Percentiles rank a stretch among this genome's conserved stretches.
These are phyloP conservation scores for Dendrobium chrysotoxum DNA, from an alignment of 106 monocot species.

Conservation along the genomic window DNA sequence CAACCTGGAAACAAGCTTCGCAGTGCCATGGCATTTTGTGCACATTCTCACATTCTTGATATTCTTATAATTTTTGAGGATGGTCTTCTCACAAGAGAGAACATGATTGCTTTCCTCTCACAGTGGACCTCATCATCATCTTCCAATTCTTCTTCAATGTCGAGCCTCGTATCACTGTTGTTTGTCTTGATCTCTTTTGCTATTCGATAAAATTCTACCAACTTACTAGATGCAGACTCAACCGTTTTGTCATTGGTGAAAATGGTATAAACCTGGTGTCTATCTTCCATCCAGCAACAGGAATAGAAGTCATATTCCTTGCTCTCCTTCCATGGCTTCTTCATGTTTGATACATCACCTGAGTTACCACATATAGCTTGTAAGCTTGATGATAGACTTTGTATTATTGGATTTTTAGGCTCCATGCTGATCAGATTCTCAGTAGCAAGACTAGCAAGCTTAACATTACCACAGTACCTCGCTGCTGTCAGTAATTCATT, in stretches of 20 bases:
- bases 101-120: conserved; percentile 70
- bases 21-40: conserved; percentile 44
- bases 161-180: conserved; percentile 3
- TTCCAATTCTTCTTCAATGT: conserved; percentile 52
- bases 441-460: conserved; percentile 37
- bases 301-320: conserved; percentile 9
- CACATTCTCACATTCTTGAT: conserved; percentile 68
- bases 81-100: conserved; percentile 29
- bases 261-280: conserved; percentile 35
- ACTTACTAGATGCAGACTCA: conserved; percentile 8
- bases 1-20: conserved; percentile 47
- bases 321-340: conserved; percentile 6
- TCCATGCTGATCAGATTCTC: conserved; percentile 42
- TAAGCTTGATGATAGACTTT: conserved; percentile 25
- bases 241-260: conserved; percentile 20
- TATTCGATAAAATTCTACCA: conserved; percentile 24
- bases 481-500: conserved; percentile 48
- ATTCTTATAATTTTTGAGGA: conserved; percentile 35
- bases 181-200: conserved; percentile 10
- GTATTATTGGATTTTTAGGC: conserved; percentile 24
- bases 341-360: too few species aligned
- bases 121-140: conserved; percentile 38
- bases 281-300: conserved; percentile 55
- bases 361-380: conserved; percentile 19
- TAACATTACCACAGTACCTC: conserved; percentile 43